Evolutionary conservation across 2,329 filamentous ascomycete genomes (phyloP), one percentile per base, ranked within the genome.

Genomic region (Amesomyces nigricolor): DNA sequence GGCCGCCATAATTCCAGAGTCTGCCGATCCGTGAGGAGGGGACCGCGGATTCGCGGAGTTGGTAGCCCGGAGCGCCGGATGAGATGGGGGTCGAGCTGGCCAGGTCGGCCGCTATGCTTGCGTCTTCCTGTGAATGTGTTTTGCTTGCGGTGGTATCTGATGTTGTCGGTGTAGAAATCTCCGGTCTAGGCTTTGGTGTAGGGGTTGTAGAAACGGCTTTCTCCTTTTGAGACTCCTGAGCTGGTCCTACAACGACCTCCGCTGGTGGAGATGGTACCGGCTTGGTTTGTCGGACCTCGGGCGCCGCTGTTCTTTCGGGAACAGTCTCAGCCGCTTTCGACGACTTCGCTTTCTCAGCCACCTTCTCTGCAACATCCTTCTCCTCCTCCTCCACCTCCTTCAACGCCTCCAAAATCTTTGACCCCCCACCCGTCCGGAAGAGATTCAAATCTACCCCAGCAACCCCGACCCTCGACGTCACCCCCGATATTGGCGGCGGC

Each of bases 1-100:
- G 79, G 0, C 94, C 91, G 54, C 90, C 83, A 68, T 97, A 99
- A 71, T 99, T 95, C 89, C 92, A 96, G 22, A 99, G 74, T 53
- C 94, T 82, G 43, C 91, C 87, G 50, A 99, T 73, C 4, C 94
- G 85, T 7, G 91, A 90, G 0, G 94, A 88, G 1, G 94, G 94
- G 0, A 99, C 91, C 60, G 85, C 86, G 9, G 94, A 99, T 66
- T 97, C 92, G 53, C 87, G 81, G 68, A 99, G 83, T 58, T 87
- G 78, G 66, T 95, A 90, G 4, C 69, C 61, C 10, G 70, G 64
- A 32, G 65, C 57, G 50, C 67, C 61, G 29, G 67, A 56, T 29
- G 59, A 35, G 10, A 45, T 32, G 19, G 54, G 51, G 4, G 32
- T 40, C 11, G 50, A 43, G 14, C 46, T 56, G 1, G 61, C 53